Evolutionary conservation across 768 basidiomycete species (phyloP).

Genomic region (Psilocybe tampanensis): DNA sequence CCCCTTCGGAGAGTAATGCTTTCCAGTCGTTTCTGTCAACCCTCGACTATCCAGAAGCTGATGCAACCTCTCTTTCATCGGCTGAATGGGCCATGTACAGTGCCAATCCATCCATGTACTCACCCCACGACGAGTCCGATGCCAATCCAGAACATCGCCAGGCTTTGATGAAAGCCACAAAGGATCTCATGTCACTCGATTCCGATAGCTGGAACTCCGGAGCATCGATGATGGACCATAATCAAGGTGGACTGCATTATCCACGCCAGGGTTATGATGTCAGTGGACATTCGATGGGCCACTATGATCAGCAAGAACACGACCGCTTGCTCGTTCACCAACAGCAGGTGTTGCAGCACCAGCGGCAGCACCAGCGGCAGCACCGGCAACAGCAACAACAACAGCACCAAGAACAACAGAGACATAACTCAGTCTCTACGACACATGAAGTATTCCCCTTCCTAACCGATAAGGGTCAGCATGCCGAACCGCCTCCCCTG

Average conservation of each 20-base stretch:
- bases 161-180: conserved; percentile 76
- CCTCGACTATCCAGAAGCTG: conserved; percentile 44
- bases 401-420: conserved; percentile 19
- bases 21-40: conserved; percentile 70
- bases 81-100: conserved; percentile 52
- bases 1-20: conserved; percentile 64
- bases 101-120: conserved; percentile 5
- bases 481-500: conserved; percentile 10
- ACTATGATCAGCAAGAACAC: conserved; percentile 12
- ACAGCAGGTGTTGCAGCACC: conserved; percentile 21
- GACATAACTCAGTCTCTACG: conserved; percentile 15
- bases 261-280: conserved; percentile 4
- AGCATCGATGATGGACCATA: conserved; percentile 22
- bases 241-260: conserved; percentile 11
- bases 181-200: conserved; percentile 81
- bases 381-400: conserved; percentile 18
- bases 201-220: conserved; percentile 37
- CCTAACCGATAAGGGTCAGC: conserved; percentile 22
- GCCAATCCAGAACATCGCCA: conserved; percentile 53
- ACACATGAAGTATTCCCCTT: conserved; percentile 27
- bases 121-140: conserved; percentile 40
- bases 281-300: conserved; percentile 1
- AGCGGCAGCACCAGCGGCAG: conserved; percentile 22
- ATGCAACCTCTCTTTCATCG: conserved; percentile 26
- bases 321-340: conserved; percentile 15